phyloP scores from a whole-genome alignment of 176 grass and related monocot genomes.

The Avena eriantha region DNA sequence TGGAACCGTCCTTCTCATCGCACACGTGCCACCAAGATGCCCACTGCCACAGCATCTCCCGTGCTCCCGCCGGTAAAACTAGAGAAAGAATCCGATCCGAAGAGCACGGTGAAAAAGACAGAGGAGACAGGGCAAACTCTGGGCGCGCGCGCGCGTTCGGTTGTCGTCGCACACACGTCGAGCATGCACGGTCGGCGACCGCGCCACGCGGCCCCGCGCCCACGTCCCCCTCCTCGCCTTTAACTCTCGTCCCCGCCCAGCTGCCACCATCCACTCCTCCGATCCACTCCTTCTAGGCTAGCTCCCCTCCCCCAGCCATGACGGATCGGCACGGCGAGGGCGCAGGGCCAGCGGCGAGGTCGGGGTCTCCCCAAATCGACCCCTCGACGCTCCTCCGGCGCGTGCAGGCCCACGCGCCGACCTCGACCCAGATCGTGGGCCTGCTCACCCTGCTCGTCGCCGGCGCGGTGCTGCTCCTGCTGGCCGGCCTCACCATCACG shows the following conservation, averaged over 20 bases:
- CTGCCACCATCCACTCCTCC: neutral
- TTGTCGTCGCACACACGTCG: conserved; percentile 44
- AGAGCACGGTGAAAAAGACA: neutral
- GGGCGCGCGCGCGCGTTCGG: neutral
- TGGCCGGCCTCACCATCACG: conserved; percentile 71
- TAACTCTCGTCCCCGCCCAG: conserved; percentile 26
- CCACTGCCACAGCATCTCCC: neutral
- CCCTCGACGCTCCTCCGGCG: conserved; percentile 47
- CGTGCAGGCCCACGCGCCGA: conserved; percentile 67
- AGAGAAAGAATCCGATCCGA: neutral
- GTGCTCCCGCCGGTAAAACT: neutral
- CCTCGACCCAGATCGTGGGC: conserved; percentile 69
- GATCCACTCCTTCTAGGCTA: neutral
- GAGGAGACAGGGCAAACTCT: neutral
- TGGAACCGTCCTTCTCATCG: neutral
- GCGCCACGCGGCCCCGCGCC: conserved; percentile 49
- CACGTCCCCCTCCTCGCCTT: conserved; percentile 43
- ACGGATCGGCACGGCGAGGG: conserved; percentile 40
- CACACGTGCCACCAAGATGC: conserved; percentile 4
- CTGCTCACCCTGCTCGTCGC: conserved; percentile 75
- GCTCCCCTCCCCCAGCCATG: conserved; percentile 26
- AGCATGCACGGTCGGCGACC: conserved; percentile 39
- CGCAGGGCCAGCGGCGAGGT: too few species aligned
- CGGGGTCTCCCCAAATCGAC: neutral
- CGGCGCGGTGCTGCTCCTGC: conserved; percentile 64